phyloP scores from a whole-genome alignment of 345 rosid species.

The Iberis pinnata region DNA sequence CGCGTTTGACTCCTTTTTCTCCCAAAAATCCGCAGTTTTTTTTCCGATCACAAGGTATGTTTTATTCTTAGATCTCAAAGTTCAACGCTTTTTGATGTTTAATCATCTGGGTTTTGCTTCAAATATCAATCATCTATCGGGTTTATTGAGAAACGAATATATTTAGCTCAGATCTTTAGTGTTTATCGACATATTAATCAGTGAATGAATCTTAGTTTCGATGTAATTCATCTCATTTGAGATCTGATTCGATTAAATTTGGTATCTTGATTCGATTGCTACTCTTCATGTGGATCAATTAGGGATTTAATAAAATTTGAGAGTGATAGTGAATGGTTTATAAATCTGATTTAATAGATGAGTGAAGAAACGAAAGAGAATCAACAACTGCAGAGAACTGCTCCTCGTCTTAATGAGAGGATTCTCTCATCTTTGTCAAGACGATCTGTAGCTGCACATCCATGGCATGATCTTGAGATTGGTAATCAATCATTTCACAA shows the following conservation, averaged over 20 bases:
- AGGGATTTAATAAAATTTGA: no score
- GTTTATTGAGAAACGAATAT: not conserved
- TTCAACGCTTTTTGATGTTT: slow-evolving; percentile 9
- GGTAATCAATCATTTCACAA: slow-evolving; percentile 36
- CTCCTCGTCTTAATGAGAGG: slow-evolving; percentile 78
- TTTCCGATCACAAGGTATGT: no score
- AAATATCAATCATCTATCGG: slow-evolving; percentile 5
- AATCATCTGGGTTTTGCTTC: slow-evolving; percentile 16
- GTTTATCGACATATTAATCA: not conserved
- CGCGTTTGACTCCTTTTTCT: slow-evolving; percentile 10
- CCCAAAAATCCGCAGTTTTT: slow-evolving; percentile 12
- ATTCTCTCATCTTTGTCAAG: slow-evolving; percentile 87
- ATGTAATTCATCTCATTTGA: not conserved
- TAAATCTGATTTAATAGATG: slow-evolving; percentile 32
- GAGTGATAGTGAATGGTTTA: not conserved
- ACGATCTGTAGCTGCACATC: slow-evolving; percentile 98
- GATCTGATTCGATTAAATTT: slow-evolving; percentile 15
- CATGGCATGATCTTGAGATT: slow-evolving; percentile 99
- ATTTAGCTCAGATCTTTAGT: slow-evolving; percentile 13
- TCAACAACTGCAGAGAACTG: slow-evolving; percentile 12
- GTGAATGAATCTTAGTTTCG: not conserved
- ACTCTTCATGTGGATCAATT: no score
- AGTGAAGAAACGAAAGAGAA: slow-evolving; percentile 32
- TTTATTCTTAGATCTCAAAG: slow-evolving; percentile 16
- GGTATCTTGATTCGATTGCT: no score